Evolutionary conservation across 228 moss, liverwort and hornwort genomes (phyloP).

Genomic region (Sphagnum fallax): DNA sequence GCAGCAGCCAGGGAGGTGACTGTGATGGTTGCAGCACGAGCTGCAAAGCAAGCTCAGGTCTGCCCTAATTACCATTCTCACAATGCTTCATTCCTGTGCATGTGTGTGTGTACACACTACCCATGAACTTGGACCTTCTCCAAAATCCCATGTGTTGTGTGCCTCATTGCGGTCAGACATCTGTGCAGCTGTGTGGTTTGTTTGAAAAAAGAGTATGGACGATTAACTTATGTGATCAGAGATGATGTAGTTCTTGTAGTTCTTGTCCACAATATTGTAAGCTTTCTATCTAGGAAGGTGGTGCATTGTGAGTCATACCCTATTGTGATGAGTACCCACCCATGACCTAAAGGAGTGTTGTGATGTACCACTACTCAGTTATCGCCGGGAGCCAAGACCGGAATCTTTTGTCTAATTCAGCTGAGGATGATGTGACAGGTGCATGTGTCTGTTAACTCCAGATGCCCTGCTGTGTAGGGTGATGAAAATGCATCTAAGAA

Average conservation of each 20-base stretch:
- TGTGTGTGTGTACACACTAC: too few relatives aligned
- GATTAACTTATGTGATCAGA: not conserved
- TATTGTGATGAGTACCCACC: not conserved
- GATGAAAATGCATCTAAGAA: slow-evolving; percentile 6
- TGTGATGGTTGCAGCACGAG: slow-evolving; percentile 29
- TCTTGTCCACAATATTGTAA: not conserved
- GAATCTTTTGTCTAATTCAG: not conserved
- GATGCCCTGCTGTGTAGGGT: slow-evolving; percentile 10
- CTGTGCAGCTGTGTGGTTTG: too few relatives aligned
- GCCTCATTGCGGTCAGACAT: too few relatives aligned
- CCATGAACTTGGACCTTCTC: too few relatives aligned
- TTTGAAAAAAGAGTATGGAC: too few relatives aligned
- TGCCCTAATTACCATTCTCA: not conserved
- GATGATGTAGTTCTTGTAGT: not conserved
- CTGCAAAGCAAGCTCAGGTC: slow-evolving; percentile 7
- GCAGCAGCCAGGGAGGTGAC: slow-evolving; percentile 37
- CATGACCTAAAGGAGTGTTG: not conserved
- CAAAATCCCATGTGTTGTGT: too few relatives aligned
- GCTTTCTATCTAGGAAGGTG: not conserved
- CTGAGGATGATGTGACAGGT: not conserved
- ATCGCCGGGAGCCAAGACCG: not conserved
- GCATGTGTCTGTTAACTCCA: slow-evolving; percentile 1
- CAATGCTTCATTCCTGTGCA: not conserved
- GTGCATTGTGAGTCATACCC: not conserved
- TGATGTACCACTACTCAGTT: not conserved